These are phyloP conservation scores for Pythium aristosporum DNA, from an alignment of 352 stramenopile species.

Conservation along the genomic window DNA sequence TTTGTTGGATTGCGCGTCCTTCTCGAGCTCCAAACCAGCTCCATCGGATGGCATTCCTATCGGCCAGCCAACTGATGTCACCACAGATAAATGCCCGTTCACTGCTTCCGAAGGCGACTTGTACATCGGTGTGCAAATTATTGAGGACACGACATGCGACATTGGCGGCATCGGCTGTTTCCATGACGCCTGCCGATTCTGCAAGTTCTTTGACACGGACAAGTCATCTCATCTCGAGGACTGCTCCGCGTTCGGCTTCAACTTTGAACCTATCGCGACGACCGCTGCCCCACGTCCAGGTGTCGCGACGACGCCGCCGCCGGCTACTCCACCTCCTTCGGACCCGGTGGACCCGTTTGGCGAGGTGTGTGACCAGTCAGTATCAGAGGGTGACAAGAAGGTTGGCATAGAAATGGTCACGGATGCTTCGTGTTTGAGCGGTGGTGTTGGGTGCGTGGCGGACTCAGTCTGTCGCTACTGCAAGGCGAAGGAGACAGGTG, in stretches of 20 bases:
- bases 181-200: slow-evolving; percentile 22
- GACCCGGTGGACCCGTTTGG: not conserved
- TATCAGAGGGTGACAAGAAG: slow-evolving; percentile 14
- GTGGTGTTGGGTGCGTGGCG: slow-evolving; percentile 6
- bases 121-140: slow-evolving; percentile 10
- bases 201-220: slow-evolving; percentile 13
- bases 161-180: slow-evolving; percentile 25
- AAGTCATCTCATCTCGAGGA: slow-evolving; percentile 23
- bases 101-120: slow-evolving; percentile 27
- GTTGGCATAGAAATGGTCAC: slow-evolving; percentile 25
- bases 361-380: not conserved
- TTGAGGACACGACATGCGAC: slow-evolving; percentile 29
- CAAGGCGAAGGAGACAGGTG: slow-evolving; percentile 5
- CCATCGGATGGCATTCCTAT: slow-evolving; percentile 1
- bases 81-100: slow-evolving; percentile 4
- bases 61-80: not conserved
- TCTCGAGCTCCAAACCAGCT: not conserved
- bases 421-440: slow-evolving; percentile 11
- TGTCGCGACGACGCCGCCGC: not conserved
- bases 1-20: slow-evolving; percentile 6
- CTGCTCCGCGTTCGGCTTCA: slow-evolving; percentile 13
- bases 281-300: slow-evolving; percentile 2
- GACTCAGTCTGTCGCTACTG: slow-evolving; percentile 16
- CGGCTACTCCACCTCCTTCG: not conserved
- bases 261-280: slow-evolving; percentile 12